These are phyloP conservation scores for Craspedostauros australis DNA, from an alignment of 108 stramenopile genomes.

Conservation along the genomic window DNA sequence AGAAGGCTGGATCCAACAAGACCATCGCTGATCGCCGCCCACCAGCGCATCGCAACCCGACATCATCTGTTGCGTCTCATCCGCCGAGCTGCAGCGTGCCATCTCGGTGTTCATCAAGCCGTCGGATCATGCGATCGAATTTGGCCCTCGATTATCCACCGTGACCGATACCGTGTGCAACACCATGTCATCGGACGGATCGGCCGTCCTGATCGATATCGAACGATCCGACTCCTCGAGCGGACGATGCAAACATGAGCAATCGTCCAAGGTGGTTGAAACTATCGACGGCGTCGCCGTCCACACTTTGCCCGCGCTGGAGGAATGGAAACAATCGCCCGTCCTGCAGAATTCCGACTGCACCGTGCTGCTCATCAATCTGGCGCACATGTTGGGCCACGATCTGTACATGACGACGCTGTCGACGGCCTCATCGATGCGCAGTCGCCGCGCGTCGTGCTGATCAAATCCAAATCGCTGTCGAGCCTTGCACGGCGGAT, in stretches of 20 bases:
- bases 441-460: not conserved
- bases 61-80: no score
- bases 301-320: constrained; percentile 2
- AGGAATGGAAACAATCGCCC: constrained; percentile 4
- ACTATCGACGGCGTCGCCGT: not conserved
- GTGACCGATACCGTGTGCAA: no score
- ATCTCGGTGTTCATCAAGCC: no score
- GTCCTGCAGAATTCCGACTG: constrained; percentile 8
- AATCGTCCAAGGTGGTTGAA: not conserved
- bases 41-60: no score
- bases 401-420: constrained; percentile 23
- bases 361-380: constrained; percentile 17
- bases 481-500: constrained; percentile 17
- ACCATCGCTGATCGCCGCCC: no score
- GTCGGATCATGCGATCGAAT: no score
- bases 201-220: constrained; percentile 17
- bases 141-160: no score
- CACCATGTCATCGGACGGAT: constrained; percentile 14
- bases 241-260: constrained; percentile 8
- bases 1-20: no score
- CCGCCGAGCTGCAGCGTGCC: no score
- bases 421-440: constrained; percentile 3
- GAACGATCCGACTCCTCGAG: constrained; percentile 12
- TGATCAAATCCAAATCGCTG: constrained; percentile 27
- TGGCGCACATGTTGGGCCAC: constrained; percentile 16